phyloP scores from a whole-genome alignment of 768 basidiomycete genomes.

The Suillus fuscotomentosus region DNA sequence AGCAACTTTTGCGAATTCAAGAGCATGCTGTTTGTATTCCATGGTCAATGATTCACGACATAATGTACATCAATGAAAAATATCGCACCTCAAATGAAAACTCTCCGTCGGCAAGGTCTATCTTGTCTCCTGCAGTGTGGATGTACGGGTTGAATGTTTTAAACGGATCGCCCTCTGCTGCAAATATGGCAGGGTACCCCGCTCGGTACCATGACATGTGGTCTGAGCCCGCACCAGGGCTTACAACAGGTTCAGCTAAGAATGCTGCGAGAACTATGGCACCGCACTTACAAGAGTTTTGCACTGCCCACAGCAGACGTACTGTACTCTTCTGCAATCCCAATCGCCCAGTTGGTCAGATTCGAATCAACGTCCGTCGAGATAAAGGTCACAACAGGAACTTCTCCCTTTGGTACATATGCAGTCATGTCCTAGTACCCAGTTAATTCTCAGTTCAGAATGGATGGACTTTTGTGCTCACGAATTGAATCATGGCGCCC shows the following conservation, averaged over 20 bases:
- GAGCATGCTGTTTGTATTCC: slow-evolving; percentile 50
- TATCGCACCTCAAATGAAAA: slow-evolving; percentile 37
- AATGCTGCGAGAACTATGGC: neutral
- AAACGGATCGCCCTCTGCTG: slow-evolving; percentile 42
- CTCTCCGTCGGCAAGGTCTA: slow-evolving; percentile 32
- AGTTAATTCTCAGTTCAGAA: slow-evolving; percentile 34
- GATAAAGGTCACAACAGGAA: slow-evolving; percentile 25
- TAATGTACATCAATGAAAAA: neutral
- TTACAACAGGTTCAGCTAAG: slow-evolving; percentile 10
- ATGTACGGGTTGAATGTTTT: slow-evolving; percentile 41
- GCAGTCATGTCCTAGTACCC: slow-evolving; percentile 35
- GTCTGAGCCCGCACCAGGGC: slow-evolving; percentile 43
- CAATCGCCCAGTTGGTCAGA: slow-evolving; percentile 39
- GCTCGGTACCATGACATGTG: slow-evolving; percentile 46
- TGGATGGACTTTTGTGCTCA: slow-evolving; percentile 27
- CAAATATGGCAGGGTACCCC: slow-evolving; percentile 41
- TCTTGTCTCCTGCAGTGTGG: slow-evolving; percentile 32
- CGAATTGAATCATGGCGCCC: slow-evolving; percentile 49
- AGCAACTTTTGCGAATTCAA: slow-evolving; percentile 60
- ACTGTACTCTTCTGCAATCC: slow-evolving; percentile 32
- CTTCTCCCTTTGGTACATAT: slow-evolving; percentile 20
- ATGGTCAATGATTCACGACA: neutral
- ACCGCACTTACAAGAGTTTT: slow-evolving; percentile 32
- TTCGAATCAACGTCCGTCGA: slow-evolving; percentile 41
- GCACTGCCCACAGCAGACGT: slow-evolving; percentile 10